Evolutionary conservation across 768 basidiomycete species (phyloP), one percentile per base, ranked within the genome.

Genomic region (Coprinopsis marcescibilis): DNA sequence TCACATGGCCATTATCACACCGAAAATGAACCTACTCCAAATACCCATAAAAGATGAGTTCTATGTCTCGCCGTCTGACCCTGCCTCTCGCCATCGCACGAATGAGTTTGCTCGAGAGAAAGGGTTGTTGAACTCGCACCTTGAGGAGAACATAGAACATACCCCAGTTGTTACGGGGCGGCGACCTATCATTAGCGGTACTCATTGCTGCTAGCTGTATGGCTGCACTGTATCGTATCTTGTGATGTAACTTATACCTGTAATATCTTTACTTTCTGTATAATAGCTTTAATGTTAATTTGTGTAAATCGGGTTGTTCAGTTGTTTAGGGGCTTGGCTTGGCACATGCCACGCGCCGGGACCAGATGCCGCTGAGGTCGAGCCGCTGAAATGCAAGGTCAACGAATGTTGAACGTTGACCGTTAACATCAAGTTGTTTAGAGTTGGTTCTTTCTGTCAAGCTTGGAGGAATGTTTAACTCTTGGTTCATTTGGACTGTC

Each of bases 41-140:
- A 89, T 95, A 53, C 95, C 95, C 2, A 96, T 98, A 59, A 69
- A 89, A 36, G 93, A 97, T 72, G 83, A 91, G 62, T 95, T 81
- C 66, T 91, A 89, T 64, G 89, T 93, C n/a, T 76, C 85, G 1
- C 86, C 88, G 1, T 85, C 87, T 1, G 88, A 90, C 57, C 85
- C 89, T 24, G 81, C 81, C 11, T 76, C 80, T 3, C 70, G 74
- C 17, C 70, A 72, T 27, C 80, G 93, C 21, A 80, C 76, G 10
- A 85, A 78, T 4, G 89, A 89, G 44, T 93, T 94, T 61, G 93
- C 91, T 2, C 81, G 83, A 45, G 84, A 80, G 46, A 93, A 92
- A 61, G 93, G 92, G n/a, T 71, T 92, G 32, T 69, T 89, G 32
- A 84, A 77, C 55, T 78, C 80, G 7, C 76, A 77, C 10, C 73